phyloP scores from a whole-genome alignment of 176 grass and related monocot species.

The Oryza punctata region DNA sequence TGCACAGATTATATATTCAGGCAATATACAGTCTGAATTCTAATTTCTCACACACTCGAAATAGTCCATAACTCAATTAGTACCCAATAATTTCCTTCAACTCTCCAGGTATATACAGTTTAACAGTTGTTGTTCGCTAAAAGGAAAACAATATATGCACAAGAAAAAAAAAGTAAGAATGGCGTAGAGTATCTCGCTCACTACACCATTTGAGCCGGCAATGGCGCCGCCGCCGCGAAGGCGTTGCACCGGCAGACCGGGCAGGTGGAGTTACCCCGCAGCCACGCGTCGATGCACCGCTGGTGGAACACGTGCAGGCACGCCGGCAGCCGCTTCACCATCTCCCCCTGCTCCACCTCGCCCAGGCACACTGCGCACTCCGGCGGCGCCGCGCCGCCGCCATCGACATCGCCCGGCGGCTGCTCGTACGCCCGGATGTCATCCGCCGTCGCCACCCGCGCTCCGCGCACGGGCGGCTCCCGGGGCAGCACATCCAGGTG shows the following conservation, averaged over 20 bases:
- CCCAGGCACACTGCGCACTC: constrained; percentile 50
- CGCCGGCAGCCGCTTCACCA: constrained; percentile 39
- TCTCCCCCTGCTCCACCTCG: constrained; percentile 31
- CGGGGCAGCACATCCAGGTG: no score
- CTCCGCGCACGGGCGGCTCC: no score
- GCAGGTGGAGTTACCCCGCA: neutral
- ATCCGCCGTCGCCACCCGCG: neutral
- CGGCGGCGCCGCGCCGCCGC: neutral
- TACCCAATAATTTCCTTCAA: no score
- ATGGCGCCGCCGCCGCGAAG: neutral
- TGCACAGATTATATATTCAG: no score
- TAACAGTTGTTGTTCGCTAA: no score
- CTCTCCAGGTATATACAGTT: no score
- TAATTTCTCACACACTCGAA: no score
- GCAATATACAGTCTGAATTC: no score
- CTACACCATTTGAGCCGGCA: neutral
- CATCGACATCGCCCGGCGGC: neutral
- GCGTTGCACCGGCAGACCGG: constrained; percentile 25
- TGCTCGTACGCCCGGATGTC: constrained; percentile 44
- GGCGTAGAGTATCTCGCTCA: neutral
- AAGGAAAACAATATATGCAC: no score
- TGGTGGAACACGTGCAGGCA: constrained; percentile 45
- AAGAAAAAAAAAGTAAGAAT: no score
- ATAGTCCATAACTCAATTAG: no score
- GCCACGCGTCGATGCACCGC: constrained; percentile 32